phyloP scores from a whole-genome alignment of 208 protist genomes.

The Trypanosoma caninum region DNA sequence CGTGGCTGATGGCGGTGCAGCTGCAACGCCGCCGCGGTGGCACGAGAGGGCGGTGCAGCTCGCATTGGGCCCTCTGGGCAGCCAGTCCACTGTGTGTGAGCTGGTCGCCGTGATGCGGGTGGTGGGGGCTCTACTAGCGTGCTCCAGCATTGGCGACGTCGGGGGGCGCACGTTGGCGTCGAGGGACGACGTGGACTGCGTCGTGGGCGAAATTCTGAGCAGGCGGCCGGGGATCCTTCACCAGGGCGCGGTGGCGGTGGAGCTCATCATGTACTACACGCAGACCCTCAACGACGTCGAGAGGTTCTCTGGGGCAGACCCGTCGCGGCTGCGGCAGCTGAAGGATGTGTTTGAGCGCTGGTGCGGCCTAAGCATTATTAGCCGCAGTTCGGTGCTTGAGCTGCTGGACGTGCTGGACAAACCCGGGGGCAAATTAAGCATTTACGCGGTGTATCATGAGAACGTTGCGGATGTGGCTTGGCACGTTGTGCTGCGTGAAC shows the following conservation, averaged over 20 bases:
- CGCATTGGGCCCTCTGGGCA: constrained; percentile 34
- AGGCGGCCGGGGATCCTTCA: constrained; percentile 32
- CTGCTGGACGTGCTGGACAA: constrained; percentile 33
- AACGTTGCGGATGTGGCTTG: constrained; percentile 33
- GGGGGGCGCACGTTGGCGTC: constrained; percentile 28
- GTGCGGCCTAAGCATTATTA: constrained; percentile 38
- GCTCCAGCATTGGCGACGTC: constrained; percentile 31
- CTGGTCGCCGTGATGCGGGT: constrained; percentile 66
- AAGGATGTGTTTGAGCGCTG: constrained; percentile 54
- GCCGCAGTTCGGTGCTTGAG: constrained; percentile 34
- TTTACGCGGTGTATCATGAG: constrained; percentile 51
- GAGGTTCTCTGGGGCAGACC: constrained; percentile 20
- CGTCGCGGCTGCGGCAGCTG: constrained; percentile 38
- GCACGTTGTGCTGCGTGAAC: neutral
- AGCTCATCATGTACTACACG: constrained; percentile 68
- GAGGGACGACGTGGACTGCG: constrained; percentile 35
- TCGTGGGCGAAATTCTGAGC: constrained; percentile 39
- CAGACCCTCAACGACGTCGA: constrained; percentile 29
- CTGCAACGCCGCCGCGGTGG: constrained; percentile 27
- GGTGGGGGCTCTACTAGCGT: constrained; percentile 50
- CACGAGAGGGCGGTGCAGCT: constrained; percentile 40
- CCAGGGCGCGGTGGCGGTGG: constrained; percentile 58
- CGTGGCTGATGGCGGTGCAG: constrained; percentile 1
- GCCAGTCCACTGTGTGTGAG: constrained; percentile 44
- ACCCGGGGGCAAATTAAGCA: constrained; percentile 18